Evolutionary conservation across 495 filamentous ascomycete genomes (phyloP), one percentile per base, ranked within the genome.

Genomic region (Darksidea phi): DNA sequence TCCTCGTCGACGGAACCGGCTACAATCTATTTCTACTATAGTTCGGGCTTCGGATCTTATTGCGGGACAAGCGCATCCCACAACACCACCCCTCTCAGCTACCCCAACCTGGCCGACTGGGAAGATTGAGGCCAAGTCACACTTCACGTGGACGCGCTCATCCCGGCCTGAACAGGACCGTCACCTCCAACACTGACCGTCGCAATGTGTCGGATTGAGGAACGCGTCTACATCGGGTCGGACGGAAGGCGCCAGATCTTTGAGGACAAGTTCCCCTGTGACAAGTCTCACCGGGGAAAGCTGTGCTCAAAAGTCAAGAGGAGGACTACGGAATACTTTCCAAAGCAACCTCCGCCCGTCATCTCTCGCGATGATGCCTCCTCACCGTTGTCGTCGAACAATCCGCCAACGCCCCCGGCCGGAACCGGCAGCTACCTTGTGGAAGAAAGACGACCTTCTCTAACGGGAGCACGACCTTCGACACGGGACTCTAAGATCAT

Each of bases 121-220:
- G 17, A 50, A 11, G 21, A 52, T 56, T 50, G 42, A 57, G 54
- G 42, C 6, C 32, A 41, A 48, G 12, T 32, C 41, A 5, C 48
- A 59, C 36, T 43, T 20, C 43, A 32, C 18, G 24, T 42, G 5
- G 50, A 32, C 38, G 26, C 41, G 12, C 18, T 43, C 43, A 8
- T 2, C 57, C 45, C 36, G 28, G 34, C 43, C 54, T 25, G 23
- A 34, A 34, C 36, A 48, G 18, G 36, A 59, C 50, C 48, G 15
- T 23, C 38, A 24, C 7, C 20, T 48, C 12, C 1, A 34, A 25
- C 13, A 12, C 6, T 53, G 45, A 46, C 48, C 38, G 28, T 41
- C 45, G 51, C 59, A 6, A 67, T 67, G 64, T 67, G 64, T 21
- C 47, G 51, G 17, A 36, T 67, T 32, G 60, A 67, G 28, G 45